These are phyloP conservation scores for Didymella segeticola DNA, from an alignment of 2,329 filamentous ascomycete species.

Conservation along the genomic window DNA sequence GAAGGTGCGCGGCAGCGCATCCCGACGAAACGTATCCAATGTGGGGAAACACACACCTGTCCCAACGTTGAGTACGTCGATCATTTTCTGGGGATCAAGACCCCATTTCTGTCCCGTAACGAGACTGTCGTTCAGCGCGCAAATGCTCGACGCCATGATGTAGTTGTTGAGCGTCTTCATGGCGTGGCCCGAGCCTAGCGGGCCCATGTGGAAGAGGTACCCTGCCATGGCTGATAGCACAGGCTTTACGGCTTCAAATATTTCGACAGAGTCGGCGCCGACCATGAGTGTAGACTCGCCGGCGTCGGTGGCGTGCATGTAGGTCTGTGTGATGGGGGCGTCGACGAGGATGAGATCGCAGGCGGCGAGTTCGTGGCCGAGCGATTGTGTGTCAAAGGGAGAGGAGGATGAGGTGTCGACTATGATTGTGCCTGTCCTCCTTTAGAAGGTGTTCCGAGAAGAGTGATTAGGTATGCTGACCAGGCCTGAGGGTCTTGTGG, in stretches of 20 bases:
- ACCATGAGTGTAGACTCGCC: constrained; percentile 47
- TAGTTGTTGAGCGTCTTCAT: constrained; percentile 48
- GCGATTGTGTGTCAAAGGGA: constrained; percentile 43
- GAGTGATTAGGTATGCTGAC: background rate
- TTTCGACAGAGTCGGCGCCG: constrained; percentile 32
- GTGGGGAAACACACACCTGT: constrained; percentile 51
- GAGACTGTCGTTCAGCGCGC: constrained; percentile 41
- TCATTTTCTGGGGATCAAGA: constrained; percentile 48
- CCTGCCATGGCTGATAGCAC: constrained; percentile 44
- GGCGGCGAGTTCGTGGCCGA: constrained; percentile 41
- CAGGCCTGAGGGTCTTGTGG: background rate
- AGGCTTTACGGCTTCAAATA: constrained; percentile 41
- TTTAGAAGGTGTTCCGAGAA: background rate
- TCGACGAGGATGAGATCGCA: constrained; percentile 44
- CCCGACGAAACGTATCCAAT: constrained; percentile 1
- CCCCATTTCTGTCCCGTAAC: constrained; percentile 47
- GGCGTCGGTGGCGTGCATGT: constrained; percentile 45
- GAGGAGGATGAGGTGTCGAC: constrained; percentile 47
- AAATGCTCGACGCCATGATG: constrained; percentile 41
- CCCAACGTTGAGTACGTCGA: constrained; percentile 52
- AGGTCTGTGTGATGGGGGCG: constrained; percentile 47
- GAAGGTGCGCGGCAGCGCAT: constrained; percentile 33
- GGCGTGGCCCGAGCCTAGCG: constrained; percentile 42
- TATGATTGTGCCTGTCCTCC: constrained; percentile 33
- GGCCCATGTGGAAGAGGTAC: constrained; percentile 47